A percentile compares a stretch with the other conserved stretches of the same genome.
These are phyloP conservation scores for Candida dubliniensis DNA, from an alignment of 1,139 yeast species.

Conservation along the genomic window DNA sequence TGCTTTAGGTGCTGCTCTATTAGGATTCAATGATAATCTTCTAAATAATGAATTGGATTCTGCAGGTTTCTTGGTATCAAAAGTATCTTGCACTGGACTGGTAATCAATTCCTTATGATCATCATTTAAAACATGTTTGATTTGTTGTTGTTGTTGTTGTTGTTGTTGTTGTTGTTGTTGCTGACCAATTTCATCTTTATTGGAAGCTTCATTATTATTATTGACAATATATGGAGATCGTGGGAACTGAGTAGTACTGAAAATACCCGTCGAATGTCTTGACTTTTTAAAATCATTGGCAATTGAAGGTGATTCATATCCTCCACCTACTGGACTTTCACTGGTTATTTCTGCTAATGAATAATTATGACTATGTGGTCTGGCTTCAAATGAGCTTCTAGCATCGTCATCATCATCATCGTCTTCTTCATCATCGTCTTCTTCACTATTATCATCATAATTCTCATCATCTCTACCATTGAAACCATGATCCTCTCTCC, in stretches of 20 bases:
- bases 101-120: conserved; percentile 10
- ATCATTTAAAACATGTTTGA: conserved; percentile 7
- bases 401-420: conserved; percentile 16
- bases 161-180: conserved; percentile 4
- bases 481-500: not conserved
- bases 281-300: conserved; percentile 17
- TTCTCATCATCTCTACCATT: not conserved
- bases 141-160: not conserved
- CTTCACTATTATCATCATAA: conserved; percentile 8
- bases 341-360: conserved; percentile 3
- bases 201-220: conserved; percentile 12
- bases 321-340: conserved; percentile 9
- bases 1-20: conserved; percentile 47
- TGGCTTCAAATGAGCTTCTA: conserved; percentile 5
- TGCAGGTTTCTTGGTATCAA: conserved; percentile 7
- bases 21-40: conserved; percentile 40
- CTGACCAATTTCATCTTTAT: conserved; percentile 4
- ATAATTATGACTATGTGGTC: conserved; percentile 4
- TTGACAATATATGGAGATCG: conserved; percentile 12
- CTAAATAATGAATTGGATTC: conserved; percentile 22
- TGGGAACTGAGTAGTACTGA: conserved; percentile 21
- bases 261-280: conserved; percentile 29
- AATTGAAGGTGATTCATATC: conserved; percentile 8
- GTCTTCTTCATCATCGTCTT: conserved; percentile 13
- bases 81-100: conserved; percentile 49